A percentile compares a stretch with the other conserved stretches of the same genome.
Conservation (phyloP, 306 rosid species). For the Citrullus colocynthis region DNA sequence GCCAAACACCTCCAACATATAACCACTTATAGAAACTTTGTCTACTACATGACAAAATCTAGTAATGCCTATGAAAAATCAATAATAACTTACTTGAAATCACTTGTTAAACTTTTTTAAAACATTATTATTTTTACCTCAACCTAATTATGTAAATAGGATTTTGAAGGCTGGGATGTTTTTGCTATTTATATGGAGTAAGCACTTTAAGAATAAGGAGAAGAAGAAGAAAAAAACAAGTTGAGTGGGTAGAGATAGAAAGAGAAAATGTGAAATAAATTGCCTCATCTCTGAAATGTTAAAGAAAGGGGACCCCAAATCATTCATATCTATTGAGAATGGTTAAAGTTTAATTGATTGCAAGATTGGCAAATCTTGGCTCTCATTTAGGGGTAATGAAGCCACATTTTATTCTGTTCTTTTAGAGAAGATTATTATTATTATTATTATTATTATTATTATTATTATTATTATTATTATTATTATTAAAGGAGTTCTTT, state of each 20-base stretch:
- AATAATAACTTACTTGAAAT: not conserved
- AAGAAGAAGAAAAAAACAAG: not conserved
- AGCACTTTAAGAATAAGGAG: not conserved
- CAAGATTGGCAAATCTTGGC: not conserved
- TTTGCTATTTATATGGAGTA: not conserved
- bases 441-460: too few relatives aligned
- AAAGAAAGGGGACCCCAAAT: not conserved
- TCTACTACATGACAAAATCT: too few relatives aligned
- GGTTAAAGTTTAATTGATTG: not conserved
- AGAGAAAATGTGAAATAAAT: not conserved
- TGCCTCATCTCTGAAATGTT: not conserved
- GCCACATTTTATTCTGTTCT: not conserved
- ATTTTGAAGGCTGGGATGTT: not conserved
- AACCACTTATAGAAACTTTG: too few relatives aligned
- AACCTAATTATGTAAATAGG: not conserved
- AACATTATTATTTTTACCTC: not conserved
- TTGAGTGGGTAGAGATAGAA: not conserved
- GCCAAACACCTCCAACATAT: too few relatives aligned
- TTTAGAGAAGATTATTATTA: not conserved
- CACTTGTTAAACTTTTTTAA: not conserved
- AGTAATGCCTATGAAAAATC: too few relatives aligned
- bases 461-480: too few relatives aligned
- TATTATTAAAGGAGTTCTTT: not conserved
- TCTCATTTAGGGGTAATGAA: not conserved
- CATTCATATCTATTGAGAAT: not conserved